phyloP scores from a whole-genome alignment of 129 eudicot species.

The Chrysanthemum seticuspe region DNA sequence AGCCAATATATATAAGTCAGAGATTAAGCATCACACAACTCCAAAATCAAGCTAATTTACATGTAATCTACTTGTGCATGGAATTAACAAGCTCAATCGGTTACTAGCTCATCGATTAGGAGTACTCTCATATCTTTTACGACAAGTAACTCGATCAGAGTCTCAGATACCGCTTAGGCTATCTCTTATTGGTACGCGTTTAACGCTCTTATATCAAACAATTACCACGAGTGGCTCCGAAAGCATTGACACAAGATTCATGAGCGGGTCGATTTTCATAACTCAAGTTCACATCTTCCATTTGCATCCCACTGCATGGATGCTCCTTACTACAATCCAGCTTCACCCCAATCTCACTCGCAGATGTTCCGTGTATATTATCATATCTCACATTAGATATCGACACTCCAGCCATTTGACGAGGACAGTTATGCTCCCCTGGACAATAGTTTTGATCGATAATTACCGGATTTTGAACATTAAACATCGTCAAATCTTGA shows the following conservation, averaged over 20 bases:
- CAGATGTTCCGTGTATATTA: conserved; percentile 53
- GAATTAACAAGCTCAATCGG: too few species aligned
- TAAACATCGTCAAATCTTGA: conserved; percentile 43
- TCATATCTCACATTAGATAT: conserved; percentile 38
- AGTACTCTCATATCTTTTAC: too few species aligned
- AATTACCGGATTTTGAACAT: conserved; percentile 42
- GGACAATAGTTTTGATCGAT: conserved; percentile 58
- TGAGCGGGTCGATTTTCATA: conserved; percentile 24
- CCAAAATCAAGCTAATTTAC: too few species aligned
- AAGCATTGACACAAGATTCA: conserved; percentile 40
- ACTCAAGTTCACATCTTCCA: conserved; percentile 40
- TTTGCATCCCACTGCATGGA: conserved; percentile 46
- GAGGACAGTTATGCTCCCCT: conserved; percentile 24
- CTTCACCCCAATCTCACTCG: conserved; percentile 39
- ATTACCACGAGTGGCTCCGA: conserved; percentile 20
- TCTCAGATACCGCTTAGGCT: too few species aligned
- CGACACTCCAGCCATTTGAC: conserved; percentile 41
- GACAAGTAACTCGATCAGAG: too few species aligned
- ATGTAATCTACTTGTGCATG: too few species aligned
- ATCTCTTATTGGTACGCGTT: too few species aligned
- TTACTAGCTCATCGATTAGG: too few species aligned
- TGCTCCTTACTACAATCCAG: conserved; percentile 46
- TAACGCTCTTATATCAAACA: not conserved
- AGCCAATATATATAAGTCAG: too few species aligned
- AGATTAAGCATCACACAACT: too few species aligned